Evolutionary conservation across 75 land plant genomes (phyloP), one percentile per base, ranked within the genome.

Genomic region (Selaginella moellendorffii): DNA sequence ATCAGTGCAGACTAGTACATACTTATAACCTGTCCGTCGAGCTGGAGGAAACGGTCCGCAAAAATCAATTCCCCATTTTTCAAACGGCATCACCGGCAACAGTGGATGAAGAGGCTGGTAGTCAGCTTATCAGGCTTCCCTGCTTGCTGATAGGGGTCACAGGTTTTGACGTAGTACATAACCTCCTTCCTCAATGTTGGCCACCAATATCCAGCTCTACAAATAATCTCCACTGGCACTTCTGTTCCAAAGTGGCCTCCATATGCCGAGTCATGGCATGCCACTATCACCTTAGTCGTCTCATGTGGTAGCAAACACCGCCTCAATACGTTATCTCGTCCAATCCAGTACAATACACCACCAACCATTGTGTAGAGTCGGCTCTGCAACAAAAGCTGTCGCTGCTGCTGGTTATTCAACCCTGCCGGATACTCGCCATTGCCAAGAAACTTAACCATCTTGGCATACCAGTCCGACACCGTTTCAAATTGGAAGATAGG

Each of bases 241-340:
- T n/a, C n/a, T n/a, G n/a, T n/a, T 56, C 24, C 59, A 56, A 56
- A 56, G 21, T 56, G 59, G 59, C 59, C 19, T 56, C 59, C 59
- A 56, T 36, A 36, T 36, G 46, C 10, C 14, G 46, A 36, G 14
- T 36, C 46, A 5, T 36, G 46, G 46, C 46, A 36, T 5, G 46
- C 5, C 5, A 14, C 5, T 5, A 36, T 14, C 46, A n/a, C n/a
- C n/a, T n/a, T n/a, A n/a, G n/a, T n/a, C n/a, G n/a, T n/a, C 14
- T 36, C 46, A 36, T 36, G 46, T 36, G 46, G 46, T 36, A 36
- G 14, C 46, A 36, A 5, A 14, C 46, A 36, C 46, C 46, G 14
- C 14, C 14, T 5, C 14, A 36, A 36, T 14, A 36, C 46, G 10
- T 14, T 14, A 36, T 36, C 46, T 36, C 46, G 5, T 14, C 46